Evolutionary conservation across 768 basidiomycete genomes (phyloP), one percentile per base, ranked within the genome.

Genomic region (Aureoboletus auriporus): DNA sequence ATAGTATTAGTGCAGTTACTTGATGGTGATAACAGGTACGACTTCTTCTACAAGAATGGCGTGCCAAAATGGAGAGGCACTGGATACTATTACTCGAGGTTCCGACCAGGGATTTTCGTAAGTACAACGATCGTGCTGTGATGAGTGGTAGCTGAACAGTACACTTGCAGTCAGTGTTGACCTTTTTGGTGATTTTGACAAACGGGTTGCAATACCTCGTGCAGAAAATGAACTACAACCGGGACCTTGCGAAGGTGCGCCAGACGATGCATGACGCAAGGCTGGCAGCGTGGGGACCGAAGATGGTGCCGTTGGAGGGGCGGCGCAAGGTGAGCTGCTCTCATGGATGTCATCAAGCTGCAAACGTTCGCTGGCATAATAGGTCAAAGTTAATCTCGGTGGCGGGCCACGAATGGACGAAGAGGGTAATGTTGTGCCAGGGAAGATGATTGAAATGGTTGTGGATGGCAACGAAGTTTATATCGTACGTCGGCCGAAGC

Each of bases 51-150:
- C 75, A 93, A 95, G 70, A 97, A 97, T 53, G 95, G 95, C 17
- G 93, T 99, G 4, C 95, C 95, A 0, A 89, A 79, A 64, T 99
- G 95, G 95, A 78, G 94, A 55, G 95, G 93, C 13, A 93, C 90
- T 29, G 90, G 92, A 38, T 97, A 98, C 69, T 97, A 97, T 68
- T 99, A 98, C 68, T 82, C 90, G 28, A 84, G 96, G 44, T 99
- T 89, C 76, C 79, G 95, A 28, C 95, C 95, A n/a, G 92, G 93
- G 23, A 75, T 98, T 51, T 81, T 81, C 51, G 88, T 88, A 58
- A 54, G 80, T 64, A 16, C 12, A 13, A 29, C 29, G 27, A 53
- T 47, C 40, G 28, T 28, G 51, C 33, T 36, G 17, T 39, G 30
- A 17, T n/a, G 31, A 14, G 16, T 41, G 42, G 37, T 49, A 4